Base-by-base conservation (phyloP, 768 basidiomycete species). In the Pisolithus microcarpus region DNA sequence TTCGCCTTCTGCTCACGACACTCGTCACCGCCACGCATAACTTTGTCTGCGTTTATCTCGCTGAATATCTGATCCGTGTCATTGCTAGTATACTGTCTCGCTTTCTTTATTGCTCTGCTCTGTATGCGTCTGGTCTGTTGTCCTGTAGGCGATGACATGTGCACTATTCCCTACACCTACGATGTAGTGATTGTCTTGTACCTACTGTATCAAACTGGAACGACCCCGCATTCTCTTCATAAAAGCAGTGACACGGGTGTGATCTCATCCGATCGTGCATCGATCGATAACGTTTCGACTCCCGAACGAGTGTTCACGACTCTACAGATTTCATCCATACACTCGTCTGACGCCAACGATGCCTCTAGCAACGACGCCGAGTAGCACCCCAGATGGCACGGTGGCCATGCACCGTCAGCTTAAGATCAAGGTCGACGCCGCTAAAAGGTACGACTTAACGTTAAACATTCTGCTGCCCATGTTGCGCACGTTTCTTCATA, bases 381-480 rank as follows among this genome's bases (percentile, higher is more conserved):
- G 16, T 26, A 40, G 18, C 15, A 26, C 50, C 18, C 50, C 43
- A 42, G n/a, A 65, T 61, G 58, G 52, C 57, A 23, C 21, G 48
- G 48, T 39, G 46, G 68, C 77, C 26, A 61, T 81, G 45, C 75
- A 75, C 46, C 77, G 79, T 48, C 86, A 89, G 59, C 77, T 92
- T 55, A 85, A 80, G 67, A 91, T 91, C 73, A 90, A 88, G 70
- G 60, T 81, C 5, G 81, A 81, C 26, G 78, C 72, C 38, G 77
- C 80, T 43, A 77, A 75, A 64, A 75, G 89, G 89, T 90, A 57
- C 58, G 70, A 57, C 40, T 11, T 34, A 15, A 16, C 15, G 6
- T 16, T n/a, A 19, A 13, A 15, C 42, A 11, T 43, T 7, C 26
- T 30, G 6, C 26, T 9, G 11, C 3, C 1, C 43, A 24, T 7